Base-by-base conservation (phyloP, 2,329 filamentous ascomycete genomes). In the Aspergillus jensenii region DNA sequence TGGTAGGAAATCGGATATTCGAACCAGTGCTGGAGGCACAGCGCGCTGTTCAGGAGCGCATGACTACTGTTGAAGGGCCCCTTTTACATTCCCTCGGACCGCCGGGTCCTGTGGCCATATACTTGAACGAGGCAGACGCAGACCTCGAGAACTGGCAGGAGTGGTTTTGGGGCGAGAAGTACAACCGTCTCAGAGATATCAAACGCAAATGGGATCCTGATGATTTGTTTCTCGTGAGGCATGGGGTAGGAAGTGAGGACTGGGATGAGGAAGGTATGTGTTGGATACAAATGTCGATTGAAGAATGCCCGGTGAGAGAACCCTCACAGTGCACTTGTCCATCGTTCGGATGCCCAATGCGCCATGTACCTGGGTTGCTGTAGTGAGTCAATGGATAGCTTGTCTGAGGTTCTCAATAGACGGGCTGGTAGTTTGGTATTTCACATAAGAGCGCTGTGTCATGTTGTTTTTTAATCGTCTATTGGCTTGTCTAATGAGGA, bases 111-210 rank as follows among this genome's bases (percentile, higher is more conserved):
- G 62, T 74, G 74, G 12, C 65, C 69, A 1, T 78, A 78, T 52
- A 53, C 23, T 25, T 71, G 19, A 78, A 77, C 49, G 74, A 76
- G 59, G 75, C 75, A 6, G 70, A 77, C 59, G 67, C 71, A 12
- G 70, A 68, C 17, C 74, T 78, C 60, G 70, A 74, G 5, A 60
- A 71, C 33, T 78, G 73, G 65, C 72, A 77, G 56, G 31, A 69
- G 21, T 64, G 71, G 7, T 79, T 78, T 62, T 79, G 72, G 71
- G 78, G 76, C 6, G 50, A 63, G 3, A 71, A 72, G n/a, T 51
- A 51, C 8, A 14, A 17, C 5, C 11, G 48, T 15, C 19, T 51
- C 6, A n/a, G n/a, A 5, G 11, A 3, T 1, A 27, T 41, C 5
- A 51, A 51, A 17, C 19, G n/a, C 2, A 6, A 25, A 4, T 41